phyloP scores from a whole-genome alignment of 768 basidiomycete species.

The Boletus fagicola region DNA sequence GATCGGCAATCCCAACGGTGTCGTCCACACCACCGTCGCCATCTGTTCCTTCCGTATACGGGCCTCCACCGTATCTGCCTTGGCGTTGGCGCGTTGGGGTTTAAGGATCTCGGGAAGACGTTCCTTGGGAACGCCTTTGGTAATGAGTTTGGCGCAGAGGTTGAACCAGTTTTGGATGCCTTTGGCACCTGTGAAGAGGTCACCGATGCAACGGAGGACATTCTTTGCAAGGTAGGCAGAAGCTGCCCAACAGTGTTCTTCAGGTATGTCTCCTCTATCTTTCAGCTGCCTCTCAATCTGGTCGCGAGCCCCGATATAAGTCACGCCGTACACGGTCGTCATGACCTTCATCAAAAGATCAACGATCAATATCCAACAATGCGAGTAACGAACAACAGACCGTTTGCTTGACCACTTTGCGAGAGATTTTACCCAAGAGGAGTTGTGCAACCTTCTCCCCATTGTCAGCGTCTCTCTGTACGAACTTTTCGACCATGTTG shows the following conservation, averaged over 20 bases:
- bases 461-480: conserved; percentile 53
- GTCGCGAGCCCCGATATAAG: conserved; percentile 89
- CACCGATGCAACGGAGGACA: conserved; percentile 80
- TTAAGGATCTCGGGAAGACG: conserved; percentile 50
- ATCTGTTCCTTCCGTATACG: conserved; percentile 83
- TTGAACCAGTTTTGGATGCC: conserved; percentile 91
- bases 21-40: conserved; percentile 96
- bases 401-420: conserved; percentile 98
- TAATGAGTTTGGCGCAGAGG: conserved; percentile 75
- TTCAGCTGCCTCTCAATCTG: conserved; percentile 90
- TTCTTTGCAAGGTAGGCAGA: conserved; percentile 79
- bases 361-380: background rate
- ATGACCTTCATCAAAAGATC: conserved; percentile 59
- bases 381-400: conserved; percentile 38
- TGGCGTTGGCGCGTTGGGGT: conserved; percentile 11
- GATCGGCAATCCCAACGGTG: conserved; percentile 90
- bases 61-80: conserved; percentile 26
- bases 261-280: conserved; percentile 67
- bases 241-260: conserved; percentile 70
- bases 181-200: conserved; percentile 91
- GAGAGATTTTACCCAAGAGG: conserved; percentile 72
- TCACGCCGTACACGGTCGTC: conserved; percentile 99
- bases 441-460: conserved; percentile 55
- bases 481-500: conserved; percentile 70
- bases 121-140: conserved; percentile 79